Base-by-base conservation (phyloP, 1,284 basidiomycete species). In the Erythrobasidium hasegawianum region DNA sequence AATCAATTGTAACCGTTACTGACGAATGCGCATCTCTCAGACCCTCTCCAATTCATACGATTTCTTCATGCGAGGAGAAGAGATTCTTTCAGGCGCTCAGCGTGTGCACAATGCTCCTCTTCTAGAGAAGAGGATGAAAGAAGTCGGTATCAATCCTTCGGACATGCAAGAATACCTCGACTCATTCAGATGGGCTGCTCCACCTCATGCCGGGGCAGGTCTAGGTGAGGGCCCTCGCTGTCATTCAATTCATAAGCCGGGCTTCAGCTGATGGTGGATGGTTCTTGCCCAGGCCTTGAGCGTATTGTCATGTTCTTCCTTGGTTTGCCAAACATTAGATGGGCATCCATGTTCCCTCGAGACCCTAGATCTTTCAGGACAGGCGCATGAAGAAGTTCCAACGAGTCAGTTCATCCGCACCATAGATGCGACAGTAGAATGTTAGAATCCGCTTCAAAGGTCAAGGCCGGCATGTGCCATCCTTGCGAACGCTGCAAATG, bases 51-150 rank as follows among this genome's bases (percentile, higher is more conserved):
- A 98, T 81, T 97, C 95, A 50, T 98, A 98, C 79, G 95, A 98
- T 80, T 97, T 98, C 80, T 97, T 98, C 84, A 97, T 98, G 92
- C 86, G 95, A 45, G 95, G 95, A 13, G 93, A 98, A 79, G 95
- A 98, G 79, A 97, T 98, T 74, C 82, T 98, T 33, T 97, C 93
- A 1, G 95, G 95, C 16, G 95, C 95, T 18, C 95, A 98, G 78
- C 68, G 85, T 89, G 70, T 75, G 16, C 96, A 98, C 80, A 93
- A 97, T 74, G 85, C 95, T 4, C 79, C 80, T 14, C 81, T 95
- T 70, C 84, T 98, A 68, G 83, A 83, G 47, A 64, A 71, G 65
- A 59, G 71, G 45, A 75, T 75, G 70, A 65, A 66, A 58, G 49
- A 40, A 26, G 71, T 67, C 55, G 72, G 72, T 1, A 73, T 75